phyloP scores from a whole-genome alignment of 2,329 filamentous ascomycete species.

The Fusarium verrucosum region DNA sequence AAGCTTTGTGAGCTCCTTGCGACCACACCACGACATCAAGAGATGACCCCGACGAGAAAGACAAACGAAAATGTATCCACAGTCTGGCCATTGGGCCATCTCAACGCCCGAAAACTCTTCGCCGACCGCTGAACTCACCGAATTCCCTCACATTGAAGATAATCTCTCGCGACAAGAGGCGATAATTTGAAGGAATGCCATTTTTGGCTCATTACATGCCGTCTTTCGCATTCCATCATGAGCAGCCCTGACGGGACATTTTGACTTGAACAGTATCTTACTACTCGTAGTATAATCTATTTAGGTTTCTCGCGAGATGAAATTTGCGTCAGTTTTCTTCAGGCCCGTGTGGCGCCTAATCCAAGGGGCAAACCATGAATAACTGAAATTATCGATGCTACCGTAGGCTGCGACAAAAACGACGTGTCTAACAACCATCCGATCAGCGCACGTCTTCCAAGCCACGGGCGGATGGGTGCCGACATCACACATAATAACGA shows the following conservation, averaged over 20 bases:
- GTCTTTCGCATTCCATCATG: not conserved
- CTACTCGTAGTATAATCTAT: conserved; percentile 17
- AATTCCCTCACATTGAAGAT: conserved; percentile 19
- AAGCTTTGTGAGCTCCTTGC: conserved; percentile 31
- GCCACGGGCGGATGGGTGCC: not conserved
- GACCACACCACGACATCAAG: conserved; percentile 42
- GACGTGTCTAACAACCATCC: not conserved
- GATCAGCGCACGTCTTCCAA: not conserved
- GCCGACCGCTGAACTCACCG: conserved; percentile 14
- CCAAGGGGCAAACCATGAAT: conserved; percentile 8
- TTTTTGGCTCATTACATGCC: not conserved
- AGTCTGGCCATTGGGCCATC: conserved; percentile 41
- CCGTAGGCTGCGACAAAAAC: conserved; percentile 23
- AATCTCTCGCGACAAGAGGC: not conserved
- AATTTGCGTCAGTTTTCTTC: conserved; percentile 24
- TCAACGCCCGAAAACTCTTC: conserved; percentile 33
- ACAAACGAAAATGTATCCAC: conserved; percentile 40
- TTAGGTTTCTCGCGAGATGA: conserved; percentile 18
- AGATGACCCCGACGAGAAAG: conserved; percentile 39
- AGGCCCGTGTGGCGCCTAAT: conserved; percentile 4
- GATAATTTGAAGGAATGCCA: not conserved
- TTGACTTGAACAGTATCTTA: not conserved
- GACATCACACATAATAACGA: not conserved
- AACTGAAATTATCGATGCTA: conserved; percentile 4
- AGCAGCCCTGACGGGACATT: not conserved